Conservation (phyloP, 1,284 basidiomycete species). For the Heimioporus punctisporus region DNA sequence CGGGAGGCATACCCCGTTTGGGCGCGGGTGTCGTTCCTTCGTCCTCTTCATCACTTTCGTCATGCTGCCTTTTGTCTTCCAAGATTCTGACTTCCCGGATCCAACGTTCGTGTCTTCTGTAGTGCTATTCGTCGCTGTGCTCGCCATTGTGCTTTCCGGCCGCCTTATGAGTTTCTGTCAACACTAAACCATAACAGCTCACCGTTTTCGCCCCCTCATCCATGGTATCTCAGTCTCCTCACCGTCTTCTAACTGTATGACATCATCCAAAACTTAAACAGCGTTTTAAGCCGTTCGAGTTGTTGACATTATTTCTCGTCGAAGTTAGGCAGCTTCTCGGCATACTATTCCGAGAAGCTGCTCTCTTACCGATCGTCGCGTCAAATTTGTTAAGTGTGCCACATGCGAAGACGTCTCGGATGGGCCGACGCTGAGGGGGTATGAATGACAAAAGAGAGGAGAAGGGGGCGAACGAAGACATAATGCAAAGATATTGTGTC, state of each 20-base stretch:
- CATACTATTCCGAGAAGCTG: too few relatives aligned
- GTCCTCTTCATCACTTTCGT: too few relatives aligned
- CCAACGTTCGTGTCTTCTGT: slow-evolving; percentile 26
- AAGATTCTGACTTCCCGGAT: slow-evolving; percentile 23
- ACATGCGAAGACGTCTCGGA: too few relatives aligned
- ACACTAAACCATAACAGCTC: too few relatives aligned
- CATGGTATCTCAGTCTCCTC: too few relatives aligned
- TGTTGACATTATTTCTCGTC: slow-evolving; percentile 72
- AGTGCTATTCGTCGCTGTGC: slow-evolving; percentile 36
- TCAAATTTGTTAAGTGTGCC: slow-evolving; percentile 84
- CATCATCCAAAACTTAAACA: slow-evolving; percentile 73
- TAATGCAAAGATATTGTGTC: slow-evolving; percentile 61
- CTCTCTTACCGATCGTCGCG: slow-evolving; percentile 73
- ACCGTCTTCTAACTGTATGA: slow-evolving; percentile 55
- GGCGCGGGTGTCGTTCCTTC: too few relatives aligned
- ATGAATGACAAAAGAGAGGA: background rate
- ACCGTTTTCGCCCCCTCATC: slow-evolving; percentile 53
- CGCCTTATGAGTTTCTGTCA: too few relatives aligned
- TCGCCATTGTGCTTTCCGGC: slow-evolving; percentile 46
- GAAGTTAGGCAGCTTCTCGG: slow-evolving; percentile 69
- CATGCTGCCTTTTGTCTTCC: slow-evolving; percentile 32
- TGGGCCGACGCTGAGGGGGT: slow-evolving; percentile 54
- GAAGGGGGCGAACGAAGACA: slow-evolving; percentile 16
- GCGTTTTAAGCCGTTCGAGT: slow-evolving; percentile 54
- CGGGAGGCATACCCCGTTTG: too few relatives aligned